Percentiles rank a stretch among this genome's conserved stretches.
Evolutionary conservation across 106 monocot species (phyloP).

Genomic region (Triglochin maritima): DNA sequence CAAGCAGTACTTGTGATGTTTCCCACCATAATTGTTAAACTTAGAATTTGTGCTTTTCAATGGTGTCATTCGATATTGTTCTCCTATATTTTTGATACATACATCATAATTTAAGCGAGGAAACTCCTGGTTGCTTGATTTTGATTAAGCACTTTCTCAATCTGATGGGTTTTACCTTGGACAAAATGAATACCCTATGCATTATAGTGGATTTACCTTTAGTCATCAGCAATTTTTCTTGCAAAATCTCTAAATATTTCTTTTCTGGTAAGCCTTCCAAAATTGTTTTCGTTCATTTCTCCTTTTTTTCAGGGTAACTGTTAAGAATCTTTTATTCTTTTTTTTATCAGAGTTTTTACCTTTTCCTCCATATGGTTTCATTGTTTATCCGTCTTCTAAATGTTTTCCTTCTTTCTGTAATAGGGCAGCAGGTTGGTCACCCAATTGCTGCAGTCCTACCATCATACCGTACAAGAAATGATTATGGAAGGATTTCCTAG

Average conservation of each 20-base stretch:
- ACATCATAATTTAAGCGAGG: not conserved
- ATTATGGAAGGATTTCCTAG: conserved; percentile 50
- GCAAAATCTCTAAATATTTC: too few relatives aligned
- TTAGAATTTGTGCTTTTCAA: not conserved
- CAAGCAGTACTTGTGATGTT: not conserved
- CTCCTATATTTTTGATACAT: not conserved
- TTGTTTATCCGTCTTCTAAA: not conserved
- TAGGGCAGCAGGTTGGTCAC: conserved; percentile 37
- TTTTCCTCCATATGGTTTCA: not conserved
- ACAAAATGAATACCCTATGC: too few relatives aligned
- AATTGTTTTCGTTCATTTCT: too few relatives aligned
- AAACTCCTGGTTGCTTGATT: not conserved
- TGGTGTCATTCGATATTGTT: not conserved
- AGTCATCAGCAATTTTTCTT: too few relatives aligned
- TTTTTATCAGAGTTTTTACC: not conserved
- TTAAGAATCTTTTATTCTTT: not conserved
- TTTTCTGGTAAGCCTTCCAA: too few relatives aligned
- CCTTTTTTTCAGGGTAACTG: not conserved
- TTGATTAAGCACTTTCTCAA: too few relatives aligned
- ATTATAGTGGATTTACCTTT: too few relatives aligned
- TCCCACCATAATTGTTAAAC: too few relatives aligned
- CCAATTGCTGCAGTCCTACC: conserved; percentile 34
- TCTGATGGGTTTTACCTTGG: too few relatives aligned
- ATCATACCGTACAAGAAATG: conserved; percentile 40
- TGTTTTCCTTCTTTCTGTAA: not conserved